phyloP scores from a whole-genome alignment of 805 yeast genomes.

The Ogataea pilisensis region DNA sequence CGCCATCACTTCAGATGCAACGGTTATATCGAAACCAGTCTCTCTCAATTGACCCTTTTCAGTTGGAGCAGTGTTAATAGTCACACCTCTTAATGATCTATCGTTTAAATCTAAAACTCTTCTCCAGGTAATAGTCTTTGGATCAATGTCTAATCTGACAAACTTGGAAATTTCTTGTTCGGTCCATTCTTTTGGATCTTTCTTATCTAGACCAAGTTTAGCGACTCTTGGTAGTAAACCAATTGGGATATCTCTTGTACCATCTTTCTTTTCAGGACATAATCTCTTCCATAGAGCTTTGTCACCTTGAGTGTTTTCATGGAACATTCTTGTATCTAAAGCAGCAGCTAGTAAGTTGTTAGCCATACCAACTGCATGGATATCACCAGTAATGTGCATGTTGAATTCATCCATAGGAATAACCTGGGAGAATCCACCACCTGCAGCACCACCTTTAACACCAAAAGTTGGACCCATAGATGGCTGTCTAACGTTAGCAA shows the following conservation, averaged over 20 bases:
- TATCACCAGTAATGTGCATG: slow-evolving; percentile 96
- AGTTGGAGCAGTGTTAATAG: slow-evolving; percentile 88
- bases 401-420: slow-evolving; percentile 99
- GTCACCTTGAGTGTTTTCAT: slow-evolving; percentile 79
- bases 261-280: slow-evolving; percentile 77
- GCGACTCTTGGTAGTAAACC: slow-evolving; percentile 73
- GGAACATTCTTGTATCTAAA: slow-evolving; percentile 94
- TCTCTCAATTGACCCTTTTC: slow-evolving; percentile 84
- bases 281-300: slow-evolving; percentile 77
- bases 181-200: slow-evolving; percentile 76
- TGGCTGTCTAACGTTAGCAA: slow-evolving; percentile 96
- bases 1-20: slow-evolving; percentile 96
- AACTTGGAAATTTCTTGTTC: slow-evolving; percentile 69
- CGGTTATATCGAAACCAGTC: slow-evolving; percentile 94
- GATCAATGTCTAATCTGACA: slow-evolving; percentile 85
- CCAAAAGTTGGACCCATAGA: slow-evolving; percentile 99
- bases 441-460: slow-evolving; percentile 99
- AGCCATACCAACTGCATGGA: slow-evolving; percentile 93
- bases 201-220: slow-evolving; percentile 76
- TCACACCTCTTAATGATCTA: slow-evolving; percentile 81
- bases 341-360: slow-evolving; percentile 95
- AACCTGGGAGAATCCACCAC: slow-evolving; percentile 97
- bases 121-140: slow-evolving; percentile 83
- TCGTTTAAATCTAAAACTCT: slow-evolving; percentile 95
- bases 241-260: slow-evolving; percentile 70